Conservation (phyloP, 768 basidiomycete species). For the Lentinula detonsa region DNA sequence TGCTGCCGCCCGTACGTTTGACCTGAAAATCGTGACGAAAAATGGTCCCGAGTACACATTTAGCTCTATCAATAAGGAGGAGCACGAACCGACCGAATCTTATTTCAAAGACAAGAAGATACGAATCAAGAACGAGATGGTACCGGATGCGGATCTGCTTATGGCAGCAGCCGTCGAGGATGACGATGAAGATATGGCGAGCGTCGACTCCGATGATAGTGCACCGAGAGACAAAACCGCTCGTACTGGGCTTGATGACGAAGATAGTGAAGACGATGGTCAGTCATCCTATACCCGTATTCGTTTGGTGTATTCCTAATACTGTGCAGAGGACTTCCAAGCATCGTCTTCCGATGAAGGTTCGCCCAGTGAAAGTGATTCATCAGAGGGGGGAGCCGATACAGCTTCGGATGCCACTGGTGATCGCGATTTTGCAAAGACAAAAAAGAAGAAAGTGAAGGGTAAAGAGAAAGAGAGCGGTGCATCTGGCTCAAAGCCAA, state of each 20-base stretch:
- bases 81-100: slow-evolving; percentile 78
- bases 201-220: slow-evolving; percentile 68
- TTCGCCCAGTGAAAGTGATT: slow-evolving; percentile 77
- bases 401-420: slow-evolving; percentile 85
- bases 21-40: slow-evolving; percentile 85
- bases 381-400: slow-evolving; percentile 58
- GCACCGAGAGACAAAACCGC: slow-evolving; percentile 42
- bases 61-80: slow-evolving; percentile 93
- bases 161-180: slow-evolving; percentile 62
- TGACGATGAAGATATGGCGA: slow-evolving; percentile 81
- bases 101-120: slow-evolving; percentile 91
- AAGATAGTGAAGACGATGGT: slow-evolving; percentile 77
- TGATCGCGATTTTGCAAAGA: slow-evolving; percentile 55
- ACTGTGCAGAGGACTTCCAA: slow-evolving; percentile 75
- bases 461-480: slow-evolving; percentile 34
- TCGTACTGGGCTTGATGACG: slow-evolving; percentile 51
- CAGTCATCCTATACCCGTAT: slow-evolving; percentile 10
- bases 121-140: slow-evolving; percentile 92
- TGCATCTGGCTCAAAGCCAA: slow-evolving; percentile 24
- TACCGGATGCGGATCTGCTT: slow-evolving; percentile 78
- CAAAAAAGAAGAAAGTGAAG: slow-evolving; percentile 39
- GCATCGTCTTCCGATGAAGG: slow-evolving; percentile 81
- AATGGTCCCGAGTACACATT: slow-evolving; percentile 83
- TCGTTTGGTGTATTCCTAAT: background rate
- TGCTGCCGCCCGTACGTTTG: slow-evolving; percentile 87